Percentiles rank a stretch among this genome's conserved stretches.
These are phyloP conservation scores for Forsythia suspensa DNA, from an alignment of 257 asterid species.

Conservation along the genomic window DNA sequence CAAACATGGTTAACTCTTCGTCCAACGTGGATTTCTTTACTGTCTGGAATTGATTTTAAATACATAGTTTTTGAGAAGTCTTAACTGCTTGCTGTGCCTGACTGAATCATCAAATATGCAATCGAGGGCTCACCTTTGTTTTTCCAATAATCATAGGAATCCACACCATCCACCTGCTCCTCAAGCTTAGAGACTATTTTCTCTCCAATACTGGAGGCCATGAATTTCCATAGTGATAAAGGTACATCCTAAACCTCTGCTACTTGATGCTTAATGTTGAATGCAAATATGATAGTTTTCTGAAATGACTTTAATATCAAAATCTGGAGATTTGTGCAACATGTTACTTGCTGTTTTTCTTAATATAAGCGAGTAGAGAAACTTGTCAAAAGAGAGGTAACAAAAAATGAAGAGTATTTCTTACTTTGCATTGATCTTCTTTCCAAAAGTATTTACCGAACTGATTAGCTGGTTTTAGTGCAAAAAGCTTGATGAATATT, in stretches of 20 bases:
- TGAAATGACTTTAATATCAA: neutral
- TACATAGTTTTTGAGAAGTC: neutral
- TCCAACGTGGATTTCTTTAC: neutral
- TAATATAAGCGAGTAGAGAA: neutral
- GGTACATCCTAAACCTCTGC: slow-evolving; percentile 40
- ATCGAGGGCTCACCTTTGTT: slow-evolving; percentile 20
- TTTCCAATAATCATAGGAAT: slow-evolving; percentile 44
- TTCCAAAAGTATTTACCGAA: neutral
- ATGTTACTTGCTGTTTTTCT: slow-evolving; percentile 4
- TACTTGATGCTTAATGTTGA: neutral
- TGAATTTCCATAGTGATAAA: slow-evolving; percentile 43
- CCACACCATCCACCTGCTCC: slow-evolving; percentile 43
- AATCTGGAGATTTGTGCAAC: neutral
- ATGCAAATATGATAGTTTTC: neutral
- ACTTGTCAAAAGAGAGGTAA: neutral
- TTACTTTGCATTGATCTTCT: neutral
- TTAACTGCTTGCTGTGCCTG: neutral
- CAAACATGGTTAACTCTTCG: neutral
- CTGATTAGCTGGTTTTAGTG: neutral
- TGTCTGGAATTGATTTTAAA: neutral
- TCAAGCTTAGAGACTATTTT: slow-evolving; percentile 76
- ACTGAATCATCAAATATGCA: slow-evolving; percentile 1
- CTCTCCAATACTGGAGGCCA: slow-evolving; percentile 71
- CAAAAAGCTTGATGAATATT: neutral
- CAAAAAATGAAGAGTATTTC: neutral